Percentiles rank a stretch among this genome's conserved stretches.
These are phyloP conservation scores for Glycine latifolia DNA, from an alignment of 306 rosid genomes.

Conservation along the genomic window DNA sequence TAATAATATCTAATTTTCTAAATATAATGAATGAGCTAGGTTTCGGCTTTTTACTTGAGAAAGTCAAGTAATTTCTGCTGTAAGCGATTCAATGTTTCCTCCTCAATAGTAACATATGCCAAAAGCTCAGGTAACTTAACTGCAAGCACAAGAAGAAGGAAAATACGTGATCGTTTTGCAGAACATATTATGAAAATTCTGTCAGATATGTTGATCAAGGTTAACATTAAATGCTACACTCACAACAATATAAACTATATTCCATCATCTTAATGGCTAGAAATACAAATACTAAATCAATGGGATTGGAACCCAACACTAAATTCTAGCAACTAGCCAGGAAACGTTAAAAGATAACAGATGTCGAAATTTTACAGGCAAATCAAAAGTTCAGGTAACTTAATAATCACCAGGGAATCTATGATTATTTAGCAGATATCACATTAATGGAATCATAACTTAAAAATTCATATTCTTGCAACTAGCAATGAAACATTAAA, in stretches of 20 bases:
- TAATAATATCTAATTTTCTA: conserved; percentile 9
- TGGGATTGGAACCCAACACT: not conserved
- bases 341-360: conserved; percentile 10
- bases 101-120: conserved; percentile 88
- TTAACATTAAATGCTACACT: conserved; percentile 25
- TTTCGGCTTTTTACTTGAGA: conserved; percentile 65
- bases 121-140: conserved; percentile 96
- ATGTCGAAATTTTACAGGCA: conserved; percentile 43
- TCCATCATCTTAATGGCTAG: conserved; percentile 3
- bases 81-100: conserved; percentile 76
- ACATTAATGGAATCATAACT: conserved; percentile 13
- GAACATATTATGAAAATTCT: conserved; percentile 24
- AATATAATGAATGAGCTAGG: conserved; percentile 28
- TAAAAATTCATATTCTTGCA: conserved; percentile 20
- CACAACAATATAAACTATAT: conserved; percentile 22
- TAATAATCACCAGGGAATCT: conserved; percentile 49
- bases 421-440: conserved; percentile 24
- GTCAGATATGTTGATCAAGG: conserved; percentile 41
- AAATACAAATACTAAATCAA: conserved; percentile 23
- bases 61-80: conserved; percentile 82
- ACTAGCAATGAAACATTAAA: conserved; percentile 13
- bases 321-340: conserved; percentile 39
- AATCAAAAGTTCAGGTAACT: conserved; percentile 70
- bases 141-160: conserved; percentile 66
- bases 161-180: conserved; percentile 26